These are phyloP conservation scores for Lithohypha guttulata DNA, from an alignment of 2,329 filamentous ascomycete genomes.

Conservation along the genomic window DNA sequence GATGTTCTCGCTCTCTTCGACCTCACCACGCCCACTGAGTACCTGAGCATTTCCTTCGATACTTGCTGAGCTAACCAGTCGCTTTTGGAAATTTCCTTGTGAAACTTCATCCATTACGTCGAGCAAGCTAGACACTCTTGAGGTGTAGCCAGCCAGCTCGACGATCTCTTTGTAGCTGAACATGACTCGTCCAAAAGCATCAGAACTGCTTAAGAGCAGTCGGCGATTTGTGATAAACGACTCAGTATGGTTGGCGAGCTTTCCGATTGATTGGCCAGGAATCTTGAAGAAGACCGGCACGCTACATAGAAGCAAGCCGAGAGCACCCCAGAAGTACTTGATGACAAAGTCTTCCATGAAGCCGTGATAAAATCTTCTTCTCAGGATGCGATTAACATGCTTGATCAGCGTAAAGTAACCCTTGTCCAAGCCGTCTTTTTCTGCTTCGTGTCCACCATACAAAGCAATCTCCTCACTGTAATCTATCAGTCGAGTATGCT, in stretches of 20 bases:
- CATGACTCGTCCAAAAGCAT: slow-evolving; percentile 92
- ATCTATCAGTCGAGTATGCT: slow-evolving; percentile 89
- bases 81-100: slow-evolving; percentile 87
- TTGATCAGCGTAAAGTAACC: slow-evolving; percentile 99
- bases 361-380: slow-evolving; percentile 88
- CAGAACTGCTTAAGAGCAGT: slow-evolving; percentile 83
- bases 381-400: slow-evolving; percentile 91
- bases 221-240: slow-evolving; percentile 88
- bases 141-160: slow-evolving; percentile 90
- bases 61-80: slow-evolving; percentile 78
- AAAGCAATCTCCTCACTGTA: slow-evolving; percentile 91
- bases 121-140: slow-evolving; percentile 75
- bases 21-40: slow-evolving; percentile 66
- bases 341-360: slow-evolving; percentile 99
- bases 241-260: slow-evolving; percentile 46
- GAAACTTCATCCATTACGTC: slow-evolving; percentile 93
- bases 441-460: slow-evolving; percentile 81
- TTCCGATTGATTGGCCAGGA: slow-evolving; percentile 51
- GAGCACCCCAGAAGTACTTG: slow-evolving; percentile 96
- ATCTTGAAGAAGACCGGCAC: slow-evolving; percentile 93
- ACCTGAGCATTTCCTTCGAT: slow-evolving; percentile 74
- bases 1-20: slow-evolving; percentile 74
- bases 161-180: slow-evolving; percentile 97
- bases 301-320: slow-evolving; percentile 84
- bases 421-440: slow-evolving; percentile 94